Percentiles rank a stretch among this genome's conserved stretches.
These are phyloP conservation scores for Toxoplasma gondii DNA, from an alignment of 169 alveolate species.

Conservation along the genomic window DNA sequence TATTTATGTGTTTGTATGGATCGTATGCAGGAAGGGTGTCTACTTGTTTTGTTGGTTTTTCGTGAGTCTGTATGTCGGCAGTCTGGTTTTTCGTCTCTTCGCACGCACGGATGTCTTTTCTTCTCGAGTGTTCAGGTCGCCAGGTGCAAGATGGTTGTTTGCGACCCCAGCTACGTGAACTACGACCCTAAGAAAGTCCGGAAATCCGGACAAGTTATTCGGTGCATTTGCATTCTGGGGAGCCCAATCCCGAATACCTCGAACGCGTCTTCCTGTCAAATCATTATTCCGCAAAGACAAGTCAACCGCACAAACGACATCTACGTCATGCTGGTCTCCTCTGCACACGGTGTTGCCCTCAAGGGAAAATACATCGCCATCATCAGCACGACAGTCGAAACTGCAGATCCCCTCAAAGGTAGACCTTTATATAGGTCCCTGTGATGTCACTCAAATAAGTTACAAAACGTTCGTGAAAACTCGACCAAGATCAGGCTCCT, in stretches of 20 bases:
- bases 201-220: conserved; percentile 82
- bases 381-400: conserved; percentile 96
- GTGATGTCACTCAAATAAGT: too few relatives aligned
- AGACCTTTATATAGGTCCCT: too few relatives aligned
- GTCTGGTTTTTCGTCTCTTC: too few relatives aligned
- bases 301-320: conserved; percentile 91
- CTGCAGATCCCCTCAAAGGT: conserved; percentile 88
- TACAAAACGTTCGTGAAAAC: too few relatives aligned
- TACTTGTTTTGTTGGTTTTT: too few relatives aligned
- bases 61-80: too few relatives aligned
- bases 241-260: conserved; percentile 96
- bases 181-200: conserved; percentile 73
- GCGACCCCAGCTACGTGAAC: conserved; percentile 90
- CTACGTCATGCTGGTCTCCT: conserved; percentile 93
- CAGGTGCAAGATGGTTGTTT: conserved; percentile 86
- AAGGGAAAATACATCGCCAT: conserved; percentile 89
- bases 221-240: conserved; percentile 95
- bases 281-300: conserved; percentile 96
- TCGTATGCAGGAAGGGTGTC: background rate
- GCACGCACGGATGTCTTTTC: too few relatives aligned
- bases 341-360: conserved; percentile 78
- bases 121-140: conserved; percentile 66
- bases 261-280: conserved; percentile 94
- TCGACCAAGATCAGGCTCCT: too few relatives aligned
- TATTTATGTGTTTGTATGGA: background rate